These are phyloP conservation scores for Iris pallida DNA, from an alignment of 116 monocot species.

Conservation along the genomic window DNA sequence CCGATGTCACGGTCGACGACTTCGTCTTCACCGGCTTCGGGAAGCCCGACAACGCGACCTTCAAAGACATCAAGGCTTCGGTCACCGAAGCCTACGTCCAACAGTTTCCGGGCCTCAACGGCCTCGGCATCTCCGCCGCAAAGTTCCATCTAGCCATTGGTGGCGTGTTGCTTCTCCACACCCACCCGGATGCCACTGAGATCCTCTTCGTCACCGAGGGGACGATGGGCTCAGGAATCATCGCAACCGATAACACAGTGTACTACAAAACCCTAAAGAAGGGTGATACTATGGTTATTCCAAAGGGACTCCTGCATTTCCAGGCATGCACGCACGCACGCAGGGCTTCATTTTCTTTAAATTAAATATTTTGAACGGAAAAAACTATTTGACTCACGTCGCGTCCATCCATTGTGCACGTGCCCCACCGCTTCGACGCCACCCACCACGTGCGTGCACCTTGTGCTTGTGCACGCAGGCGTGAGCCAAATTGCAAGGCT, in stretches of 20 bases:
- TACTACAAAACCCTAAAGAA: slow-evolving; percentile 17
- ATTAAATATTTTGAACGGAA: no score
- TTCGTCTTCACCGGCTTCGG: slow-evolving; percentile 32
- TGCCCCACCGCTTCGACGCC: no score
- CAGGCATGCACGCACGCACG: slow-evolving; percentile 1
- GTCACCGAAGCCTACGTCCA: slow-evolving; percentile 26
- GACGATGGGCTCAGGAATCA: slow-evolving; percentile 26
- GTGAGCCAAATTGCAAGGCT: no score
- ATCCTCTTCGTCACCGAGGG: slow-evolving; percentile 34
- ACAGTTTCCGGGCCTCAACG: slow-evolving; percentile 41
- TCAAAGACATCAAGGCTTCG: slow-evolving; percentile 12
- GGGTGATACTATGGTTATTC: slow-evolving; percentile 34
- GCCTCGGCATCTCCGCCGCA: slow-evolving; percentile 38
- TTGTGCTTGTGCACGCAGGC: no score
- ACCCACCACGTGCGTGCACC: no score
- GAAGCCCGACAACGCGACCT: slow-evolving; percentile 6
- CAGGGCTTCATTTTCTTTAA: no score
- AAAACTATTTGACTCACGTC: no score
- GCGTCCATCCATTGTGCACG: no score
- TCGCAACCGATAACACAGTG: slow-evolving; percentile 14
- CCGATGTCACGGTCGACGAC: slow-evolving; percentile 23
- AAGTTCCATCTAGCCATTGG: slow-evolving; percentile 17
- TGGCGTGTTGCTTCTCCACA: slow-evolving; percentile 39
- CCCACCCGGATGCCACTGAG: slow-evolving; percentile 38
- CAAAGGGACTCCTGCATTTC: slow-evolving; percentile 32